Percentiles rank a stretch among this genome's conserved stretches.
phyloP scores from a whole-genome alignment of 768 basidiomycete species.

The Psilocybe tampanensis region DNA sequence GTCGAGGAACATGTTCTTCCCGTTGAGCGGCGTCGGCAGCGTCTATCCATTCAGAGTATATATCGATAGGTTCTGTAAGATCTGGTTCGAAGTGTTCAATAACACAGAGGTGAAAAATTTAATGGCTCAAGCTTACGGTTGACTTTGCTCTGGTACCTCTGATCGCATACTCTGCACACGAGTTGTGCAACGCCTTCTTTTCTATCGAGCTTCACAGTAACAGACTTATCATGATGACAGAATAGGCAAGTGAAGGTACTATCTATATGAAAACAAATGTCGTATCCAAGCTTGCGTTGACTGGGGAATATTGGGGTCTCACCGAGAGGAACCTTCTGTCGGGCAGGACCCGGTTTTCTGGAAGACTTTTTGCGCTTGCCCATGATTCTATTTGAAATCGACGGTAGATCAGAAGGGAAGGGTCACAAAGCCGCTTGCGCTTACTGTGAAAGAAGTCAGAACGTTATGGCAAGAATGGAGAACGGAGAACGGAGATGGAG shows the following conservation, averaged over 20 bases:
- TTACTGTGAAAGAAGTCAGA: too few relatives aligned
- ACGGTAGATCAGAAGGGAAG: not conserved
- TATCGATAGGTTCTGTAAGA: slow-evolving; percentile 85
- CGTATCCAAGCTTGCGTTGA: not conserved
- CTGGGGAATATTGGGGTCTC: slow-evolving; percentile 20
- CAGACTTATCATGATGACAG: slow-evolving; percentile 89
- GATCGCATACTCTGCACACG: slow-evolving; percentile 84
- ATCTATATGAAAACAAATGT: slow-evolving; percentile 45
- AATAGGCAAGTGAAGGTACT: slow-evolving; percentile 86
- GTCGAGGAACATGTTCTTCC: slow-evolving; percentile 54
- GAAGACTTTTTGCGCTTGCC: slow-evolving; percentile 92
- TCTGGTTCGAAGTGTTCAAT: slow-evolving; percentile 44
- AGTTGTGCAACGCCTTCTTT: slow-evolving; percentile 84
- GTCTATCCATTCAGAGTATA: slow-evolving; percentile 92
- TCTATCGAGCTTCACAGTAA: slow-evolving; percentile 81
- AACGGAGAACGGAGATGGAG: not conserved
- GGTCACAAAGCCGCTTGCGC: not conserved
- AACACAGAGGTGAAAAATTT: slow-evolving; percentile 8
- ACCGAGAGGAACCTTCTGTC: slow-evolving; percentile 78
- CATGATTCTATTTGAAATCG: slow-evolving; percentile 45
- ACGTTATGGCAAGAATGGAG: not conserved
- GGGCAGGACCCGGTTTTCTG: slow-evolving; percentile 71
- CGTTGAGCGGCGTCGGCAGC: slow-evolving; percentile 82
- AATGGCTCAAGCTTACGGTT: slow-evolving; percentile 57
- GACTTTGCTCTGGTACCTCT: slow-evolving; percentile 85